A percentile compares a stretch with the other conserved stretches of the same genome.
phyloP scores from a whole-genome alignment of 106 monocot genomes.

The Vanilla planifolia region DNA sequence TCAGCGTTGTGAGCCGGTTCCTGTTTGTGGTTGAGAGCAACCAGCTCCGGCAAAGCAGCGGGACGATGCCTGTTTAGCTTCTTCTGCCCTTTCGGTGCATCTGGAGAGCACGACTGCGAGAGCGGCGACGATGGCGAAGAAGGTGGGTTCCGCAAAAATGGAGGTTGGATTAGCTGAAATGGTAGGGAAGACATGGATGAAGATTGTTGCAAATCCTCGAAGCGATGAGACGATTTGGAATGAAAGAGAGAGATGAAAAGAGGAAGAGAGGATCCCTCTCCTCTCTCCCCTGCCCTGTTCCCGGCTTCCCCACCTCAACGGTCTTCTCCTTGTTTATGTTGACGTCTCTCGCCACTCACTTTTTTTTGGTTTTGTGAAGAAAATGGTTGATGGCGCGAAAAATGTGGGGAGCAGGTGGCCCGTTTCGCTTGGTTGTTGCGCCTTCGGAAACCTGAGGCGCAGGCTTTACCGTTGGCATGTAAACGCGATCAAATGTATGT shows the following conservation, averaged over 20 bases:
- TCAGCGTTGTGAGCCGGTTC: not conserved
- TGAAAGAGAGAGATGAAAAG: not conserved
- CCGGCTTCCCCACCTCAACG: too few relatives aligned
- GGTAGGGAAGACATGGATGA: slow-evolving; percentile 2
- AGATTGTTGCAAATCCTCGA: too few relatives aligned
- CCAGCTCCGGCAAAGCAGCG: not conserved
- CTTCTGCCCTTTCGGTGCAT: not conserved
- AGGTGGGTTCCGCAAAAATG: not conserved
- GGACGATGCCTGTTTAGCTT: not conserved
- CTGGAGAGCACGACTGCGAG: not conserved
- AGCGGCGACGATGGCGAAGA: not conserved
- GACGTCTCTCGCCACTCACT: too few relatives aligned
- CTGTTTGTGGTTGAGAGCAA: not conserved
- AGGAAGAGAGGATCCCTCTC: not conserved
- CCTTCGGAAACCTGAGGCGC: too few relatives aligned
- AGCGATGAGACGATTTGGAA: too few relatives aligned
- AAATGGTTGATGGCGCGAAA: too few relatives aligned
- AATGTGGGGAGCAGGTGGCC: too few relatives aligned
- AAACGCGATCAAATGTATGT: too few relatives aligned
- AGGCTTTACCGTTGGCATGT: too few relatives aligned
- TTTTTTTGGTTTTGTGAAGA: too few relatives aligned
- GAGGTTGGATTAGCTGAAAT: not conserved
- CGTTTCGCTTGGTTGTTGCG: too few relatives aligned
- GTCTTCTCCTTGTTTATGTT: not conserved
- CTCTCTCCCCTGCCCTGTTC: not conserved